Percentiles rank a stretch among this genome's conserved stretches.
These are phyloP conservation scores for Tephrocybe sp. DNA, from an alignment of 768 basidiomycete genomes.

Conservation along the genomic window DNA sequence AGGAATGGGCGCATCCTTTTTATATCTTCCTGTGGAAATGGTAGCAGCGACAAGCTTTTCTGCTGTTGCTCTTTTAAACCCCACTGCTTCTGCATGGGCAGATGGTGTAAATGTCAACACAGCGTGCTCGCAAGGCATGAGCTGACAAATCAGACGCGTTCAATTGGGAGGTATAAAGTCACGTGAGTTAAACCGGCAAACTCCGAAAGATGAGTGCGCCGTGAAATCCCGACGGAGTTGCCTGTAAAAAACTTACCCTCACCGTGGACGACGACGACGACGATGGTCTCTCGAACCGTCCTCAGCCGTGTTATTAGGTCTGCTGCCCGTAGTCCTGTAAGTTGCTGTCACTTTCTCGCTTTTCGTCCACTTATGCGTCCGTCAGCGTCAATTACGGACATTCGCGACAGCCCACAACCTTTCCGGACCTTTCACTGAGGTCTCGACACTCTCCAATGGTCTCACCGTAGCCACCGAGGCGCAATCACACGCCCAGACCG, in stretches of 20 bases:
- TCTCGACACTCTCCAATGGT: conserved; percentile 92
- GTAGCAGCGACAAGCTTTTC: conserved; percentile 10
- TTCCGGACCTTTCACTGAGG: conserved; percentile 78
- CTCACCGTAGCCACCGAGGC: conserved; percentile 93
- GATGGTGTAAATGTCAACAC: conserved; percentile 5
- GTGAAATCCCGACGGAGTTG: conserved; percentile 18
- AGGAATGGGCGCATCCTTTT: background rate
- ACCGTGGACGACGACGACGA: conserved; percentile 23
- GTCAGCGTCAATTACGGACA: conserved; percentile 43
- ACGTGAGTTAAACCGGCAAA: conserved; percentile 9
- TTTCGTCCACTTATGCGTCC: background rate
- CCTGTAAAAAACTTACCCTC: conserved; percentile 16
- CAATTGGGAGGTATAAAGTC: background rate
- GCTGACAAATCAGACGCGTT: background rate
- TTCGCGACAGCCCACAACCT: conserved; percentile 74
- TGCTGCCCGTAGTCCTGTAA: conserved; percentile 21
- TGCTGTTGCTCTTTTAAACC: background rate
- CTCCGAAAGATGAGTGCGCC: conserved; percentile 13
- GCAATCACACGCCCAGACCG: conserved; percentile 89
- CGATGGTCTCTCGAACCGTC: conserved; percentile 31
- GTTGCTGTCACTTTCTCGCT: background rate
- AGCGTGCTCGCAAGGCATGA: conserved; percentile 2
- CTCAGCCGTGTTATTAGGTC: conserved; percentile 27
- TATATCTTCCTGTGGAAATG: background rate
- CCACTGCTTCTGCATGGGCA: background rate